Conservation (phyloP, 345 rosid genomes). For the Hypericum androsaemum region DNA sequence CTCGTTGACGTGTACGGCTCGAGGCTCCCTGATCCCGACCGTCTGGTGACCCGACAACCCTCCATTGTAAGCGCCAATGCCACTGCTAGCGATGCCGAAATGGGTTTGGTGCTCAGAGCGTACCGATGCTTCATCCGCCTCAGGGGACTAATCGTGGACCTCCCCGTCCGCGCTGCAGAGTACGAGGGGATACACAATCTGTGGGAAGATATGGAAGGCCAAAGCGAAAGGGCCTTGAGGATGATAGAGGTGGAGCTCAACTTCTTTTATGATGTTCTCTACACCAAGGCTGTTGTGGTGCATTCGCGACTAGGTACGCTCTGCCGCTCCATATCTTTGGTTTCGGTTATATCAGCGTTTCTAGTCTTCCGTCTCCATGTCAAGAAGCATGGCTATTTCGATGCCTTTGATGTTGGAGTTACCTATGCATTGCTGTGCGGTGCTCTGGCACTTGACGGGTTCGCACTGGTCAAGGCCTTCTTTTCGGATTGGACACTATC, state of each 20-base stretch:
- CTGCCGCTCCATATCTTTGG: conserved; percentile 4
- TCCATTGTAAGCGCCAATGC: too few relatives aligned
- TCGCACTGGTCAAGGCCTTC: neutral
- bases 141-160: conserved; percentile 27
- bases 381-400: neutral
- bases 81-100: too few relatives aligned
- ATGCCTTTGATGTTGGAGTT: conserved; percentile 3
- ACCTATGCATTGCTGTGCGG: conserved; percentile 9
- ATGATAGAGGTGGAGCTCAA: conserved; percentile 26
- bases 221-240: conserved; percentile 12
- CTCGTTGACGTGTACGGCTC: conserved; percentile 5
- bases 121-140: neutral
- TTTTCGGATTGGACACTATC: conserved; percentile 17
- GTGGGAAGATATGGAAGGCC: neutral
- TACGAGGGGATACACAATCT: conserved; percentile 12
- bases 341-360: conserved; percentile 9
- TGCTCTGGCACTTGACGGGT: conserved; percentile 13
- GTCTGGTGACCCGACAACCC: too few relatives aligned
- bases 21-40: neutral
- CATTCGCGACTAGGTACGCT: conserved; percentile 12
- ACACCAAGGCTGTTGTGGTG: conserved; percentile 29
- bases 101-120: too few relatives aligned
- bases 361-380: neutral
- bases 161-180: conserved; percentile 17
- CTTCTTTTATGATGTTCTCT: conserved; percentile 28